Evolutionary conservation across 306 rosid species (phyloP).

Genomic region (Medicago arabica): DNA sequence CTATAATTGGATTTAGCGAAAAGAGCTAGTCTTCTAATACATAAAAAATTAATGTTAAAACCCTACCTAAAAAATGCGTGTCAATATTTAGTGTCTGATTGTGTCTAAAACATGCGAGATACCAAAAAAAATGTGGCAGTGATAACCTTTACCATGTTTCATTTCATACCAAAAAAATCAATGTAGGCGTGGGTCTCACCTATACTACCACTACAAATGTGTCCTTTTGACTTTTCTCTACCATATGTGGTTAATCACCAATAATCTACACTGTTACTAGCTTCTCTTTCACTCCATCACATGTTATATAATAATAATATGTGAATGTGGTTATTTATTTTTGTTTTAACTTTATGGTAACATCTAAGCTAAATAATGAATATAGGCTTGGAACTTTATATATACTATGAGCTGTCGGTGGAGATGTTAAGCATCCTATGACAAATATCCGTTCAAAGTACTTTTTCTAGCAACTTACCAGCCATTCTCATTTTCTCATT

Average conservation of each 20-base stretch:
- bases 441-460: conserved; percentile 31
- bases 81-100: neutral
- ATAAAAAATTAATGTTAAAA: neutral
- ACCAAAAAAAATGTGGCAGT: no score
- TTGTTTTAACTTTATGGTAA: conserved; percentile 15
- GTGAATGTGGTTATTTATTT: conserved; percentile 8
- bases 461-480: neutral
- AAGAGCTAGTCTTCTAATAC: neutral
- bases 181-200: conserved; percentile 4
- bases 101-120: no score
- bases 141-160: conserved; percentile 2
- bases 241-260: conserved; percentile 12
- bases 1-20: neutral
- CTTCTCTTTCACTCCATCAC: conserved; percentile 34
- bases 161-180: conserved; percentile 34
- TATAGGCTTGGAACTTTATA: neutral
- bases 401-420: conserved; percentile 46
- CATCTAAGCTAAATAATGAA: conserved; percentile 6
- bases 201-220: neutral
- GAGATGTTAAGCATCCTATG: conserved; percentile 54
- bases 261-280: conserved; percentile 34
- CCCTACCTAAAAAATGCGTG: neutral
- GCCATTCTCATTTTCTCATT: conserved; percentile 29
- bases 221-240: conserved; percentile 35
- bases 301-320: neutral